Evolutionary conservation across 192 early-diverging fungal genomes (phyloP).

Genomic region (Backusella sp.): DNA sequence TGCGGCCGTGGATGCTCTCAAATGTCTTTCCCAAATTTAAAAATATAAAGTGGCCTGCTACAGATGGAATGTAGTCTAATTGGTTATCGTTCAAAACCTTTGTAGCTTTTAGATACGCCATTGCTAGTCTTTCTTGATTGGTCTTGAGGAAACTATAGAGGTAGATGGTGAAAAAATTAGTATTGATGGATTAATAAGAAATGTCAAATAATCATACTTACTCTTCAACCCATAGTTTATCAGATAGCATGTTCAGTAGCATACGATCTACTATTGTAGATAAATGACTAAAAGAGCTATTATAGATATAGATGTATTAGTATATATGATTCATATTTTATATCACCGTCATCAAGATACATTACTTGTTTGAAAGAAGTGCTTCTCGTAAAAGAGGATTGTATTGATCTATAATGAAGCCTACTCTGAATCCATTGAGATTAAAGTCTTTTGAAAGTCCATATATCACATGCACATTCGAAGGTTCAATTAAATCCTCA

Average conservation of each 20-base stretch:
- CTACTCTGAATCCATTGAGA: constrained; percentile 72
- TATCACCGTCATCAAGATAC: too few relatives aligned
- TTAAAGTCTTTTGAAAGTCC: constrained; percentile 86
- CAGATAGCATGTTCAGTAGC: constrained; percentile 52
- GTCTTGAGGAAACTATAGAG: too few relatives aligned
- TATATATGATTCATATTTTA: background rate
- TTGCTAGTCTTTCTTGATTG: too few relatives aligned
- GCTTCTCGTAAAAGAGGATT: constrained; percentile 46
- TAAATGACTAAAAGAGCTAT: constrained; percentile 59
- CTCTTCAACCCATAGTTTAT: constrained; percentile 54
- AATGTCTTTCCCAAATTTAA: too few relatives aligned
- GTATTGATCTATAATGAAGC: constrained; percentile 62
- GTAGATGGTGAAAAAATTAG: too few relatives aligned
- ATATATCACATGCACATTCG: constrained; percentile 67
- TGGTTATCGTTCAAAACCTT: too few relatives aligned
- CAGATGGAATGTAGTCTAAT: too few relatives aligned
- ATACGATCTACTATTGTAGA: constrained; percentile 59
- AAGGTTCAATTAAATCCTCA: constrained; percentile 57
- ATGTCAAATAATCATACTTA: background rate
- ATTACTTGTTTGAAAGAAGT: constrained; percentile 40
- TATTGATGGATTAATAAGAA: too few relatives aligned
- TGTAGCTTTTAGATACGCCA: too few relatives aligned
- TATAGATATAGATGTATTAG: background rate
- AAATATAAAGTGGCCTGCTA: too few relatives aligned
- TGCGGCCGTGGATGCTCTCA: too few relatives aligned